Percentiles rank a stretch among this genome's conserved stretches.
Evolutionary conservation across 1,284 basidiomycete genomes (phyloP).

Genomic region (Omphalotus olearius): DNA sequence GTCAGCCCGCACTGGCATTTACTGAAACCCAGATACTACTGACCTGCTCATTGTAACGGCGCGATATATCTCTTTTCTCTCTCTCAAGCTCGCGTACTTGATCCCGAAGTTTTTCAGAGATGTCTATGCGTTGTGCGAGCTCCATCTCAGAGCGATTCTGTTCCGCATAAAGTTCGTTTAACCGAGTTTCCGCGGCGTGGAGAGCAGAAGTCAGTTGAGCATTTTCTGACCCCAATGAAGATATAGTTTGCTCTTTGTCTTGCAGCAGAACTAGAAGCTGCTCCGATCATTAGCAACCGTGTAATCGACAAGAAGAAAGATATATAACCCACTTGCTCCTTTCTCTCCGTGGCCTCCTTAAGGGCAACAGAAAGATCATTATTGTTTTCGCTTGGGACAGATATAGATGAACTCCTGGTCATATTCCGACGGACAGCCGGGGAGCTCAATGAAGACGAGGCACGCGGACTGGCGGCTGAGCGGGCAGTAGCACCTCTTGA

Average conservation of each 20-base stretch:
- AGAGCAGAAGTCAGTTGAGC: slow-evolving; percentile 57
- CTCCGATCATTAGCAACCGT: slow-evolving; percentile 14
- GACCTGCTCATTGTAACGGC: slow-evolving; percentile 82
- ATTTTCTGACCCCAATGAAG: slow-evolving; percentile 59
- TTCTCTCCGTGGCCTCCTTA: slow-evolving; percentile 73
- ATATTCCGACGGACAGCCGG: slow-evolving; percentile 46
- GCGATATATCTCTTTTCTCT: slow-evolving; percentile 73
- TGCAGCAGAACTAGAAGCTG: slow-evolving; percentile 63
- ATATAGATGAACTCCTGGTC: slow-evolving; percentile 36
- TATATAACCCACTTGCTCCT: slow-evolving; percentile 58
- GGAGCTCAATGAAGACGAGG: slow-evolving; percentile 37
- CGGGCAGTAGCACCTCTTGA: slow-evolving; percentile 45
- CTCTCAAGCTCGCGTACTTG: slow-evolving; percentile 80
- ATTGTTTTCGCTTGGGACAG: slow-evolving; percentile 38
- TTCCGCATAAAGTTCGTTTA: slow-evolving; percentile 74
- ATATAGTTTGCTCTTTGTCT: slow-evolving; percentile 69
- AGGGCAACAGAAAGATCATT: slow-evolving; percentile 58
- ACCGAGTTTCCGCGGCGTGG: slow-evolving; percentile 58
- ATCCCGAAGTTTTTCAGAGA: slow-evolving; percentile 68
- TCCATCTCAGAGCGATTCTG: slow-evolving; percentile 76
- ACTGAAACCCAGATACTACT: slow-evolving; percentile 14
- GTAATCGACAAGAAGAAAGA: slow-evolving; percentile 1
- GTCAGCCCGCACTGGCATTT: slow-evolving; percentile 3
- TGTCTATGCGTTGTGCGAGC: slow-evolving; percentile 70
- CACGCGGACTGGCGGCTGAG: slow-evolving; percentile 42